Evolutionary conservation across 495 filamentous ascomycete species (phyloP).

Genomic region (Penicillium riverlandense): DNA sequence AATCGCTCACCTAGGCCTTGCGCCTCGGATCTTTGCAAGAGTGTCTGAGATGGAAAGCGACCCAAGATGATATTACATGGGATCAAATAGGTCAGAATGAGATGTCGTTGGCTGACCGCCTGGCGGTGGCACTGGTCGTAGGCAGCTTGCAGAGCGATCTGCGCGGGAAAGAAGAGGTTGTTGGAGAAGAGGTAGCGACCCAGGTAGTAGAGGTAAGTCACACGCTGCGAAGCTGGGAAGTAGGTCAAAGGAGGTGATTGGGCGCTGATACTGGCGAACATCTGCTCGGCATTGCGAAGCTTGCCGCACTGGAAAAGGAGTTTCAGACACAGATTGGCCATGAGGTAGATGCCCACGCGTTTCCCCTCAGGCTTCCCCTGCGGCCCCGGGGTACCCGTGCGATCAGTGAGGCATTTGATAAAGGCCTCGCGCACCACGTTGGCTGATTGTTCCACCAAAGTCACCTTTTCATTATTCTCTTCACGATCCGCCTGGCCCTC

Average conservation of each 20-base stretch:
- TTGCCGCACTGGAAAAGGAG: conserved; percentile 69
- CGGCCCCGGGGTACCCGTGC: conserved; percentile 51
- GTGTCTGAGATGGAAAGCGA: conserved; percentile 62
- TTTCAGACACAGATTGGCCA: conserved; percentile 87
- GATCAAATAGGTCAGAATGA: conserved; percentile 80
- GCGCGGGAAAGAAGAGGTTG: conserved; percentile 69
- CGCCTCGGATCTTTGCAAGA: conserved; percentile 69
- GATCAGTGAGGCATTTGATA: conserved; percentile 81
- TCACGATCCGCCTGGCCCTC: conserved; percentile 43
- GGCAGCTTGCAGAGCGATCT: conserved; percentile 64
- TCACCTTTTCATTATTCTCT: conserved; percentile 54
- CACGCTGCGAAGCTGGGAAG: conserved; percentile 81
- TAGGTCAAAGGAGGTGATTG: conserved; percentile 68
- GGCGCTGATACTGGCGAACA: conserved; percentile 83
- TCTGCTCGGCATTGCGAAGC: conserved; percentile 64
- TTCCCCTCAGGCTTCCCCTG: conserved; percentile 65
- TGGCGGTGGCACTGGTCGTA: conserved; percentile 68
- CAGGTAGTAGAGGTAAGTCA: conserved; percentile 91
- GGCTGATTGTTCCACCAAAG: conserved; percentile 74
- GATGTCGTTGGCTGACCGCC: conserved; percentile 62
- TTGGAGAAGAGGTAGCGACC: conserved; percentile 82
- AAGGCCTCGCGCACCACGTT: conserved; percentile 87
- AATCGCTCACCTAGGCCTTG: conserved; percentile 63
- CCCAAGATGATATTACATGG: conserved; percentile 78
- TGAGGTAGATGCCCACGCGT: conserved; percentile 78